Base-by-base conservation (phyloP, 257 asterid species). In the Capsicum chinense region DNA sequence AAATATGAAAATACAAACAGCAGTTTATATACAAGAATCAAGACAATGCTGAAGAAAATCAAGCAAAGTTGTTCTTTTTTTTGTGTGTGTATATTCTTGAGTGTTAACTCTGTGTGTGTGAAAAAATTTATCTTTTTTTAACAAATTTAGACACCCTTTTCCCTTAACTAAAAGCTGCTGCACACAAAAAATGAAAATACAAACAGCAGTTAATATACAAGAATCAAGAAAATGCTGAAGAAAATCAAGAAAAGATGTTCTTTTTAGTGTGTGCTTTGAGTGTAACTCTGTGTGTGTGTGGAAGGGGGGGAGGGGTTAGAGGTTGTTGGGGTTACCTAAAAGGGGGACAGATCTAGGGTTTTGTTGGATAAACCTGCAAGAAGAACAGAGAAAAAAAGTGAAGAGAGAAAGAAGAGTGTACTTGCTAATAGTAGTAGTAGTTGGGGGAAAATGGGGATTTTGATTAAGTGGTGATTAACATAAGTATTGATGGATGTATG, bases 331-430 rank as follows among this genome's bases (percentile, higher is more conserved):
- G 82, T 78, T 78, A 54, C 82, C 82, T 12, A 78, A 78, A 78
- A 78, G 82, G 64, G 82, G 90, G 91, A 90, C 97, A 94, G 97
- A 95, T 95, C 97, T 95, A 93, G 99, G 97, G 95, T 94, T 95
- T 44, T 26, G 33, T 69, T 90, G 88, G 88, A 90, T 88, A 91
- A 88, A 92, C 93, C 91, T 87, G 90, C 89, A 79, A 79, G 79
- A 13, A 39, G 88, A 85, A 79, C 83, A 74, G 86, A 71, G 82
- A 83, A 35, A 52, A 74, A 82, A 59, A 3, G 59, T 74, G 62
- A 74, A 3, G 35, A 63, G 37, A 85, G 86, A 79, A 85, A 42
- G 54, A 58, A 69, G 88, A 52, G 57, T 81, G 69, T 42, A 39
- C 64, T 39, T 2, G 3, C 42, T 39, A 39, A 1, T 26, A 39